Base-by-base conservation (phyloP, 768 basidiomycete genomes). In the Phlegmacium glaucopus region DNA sequence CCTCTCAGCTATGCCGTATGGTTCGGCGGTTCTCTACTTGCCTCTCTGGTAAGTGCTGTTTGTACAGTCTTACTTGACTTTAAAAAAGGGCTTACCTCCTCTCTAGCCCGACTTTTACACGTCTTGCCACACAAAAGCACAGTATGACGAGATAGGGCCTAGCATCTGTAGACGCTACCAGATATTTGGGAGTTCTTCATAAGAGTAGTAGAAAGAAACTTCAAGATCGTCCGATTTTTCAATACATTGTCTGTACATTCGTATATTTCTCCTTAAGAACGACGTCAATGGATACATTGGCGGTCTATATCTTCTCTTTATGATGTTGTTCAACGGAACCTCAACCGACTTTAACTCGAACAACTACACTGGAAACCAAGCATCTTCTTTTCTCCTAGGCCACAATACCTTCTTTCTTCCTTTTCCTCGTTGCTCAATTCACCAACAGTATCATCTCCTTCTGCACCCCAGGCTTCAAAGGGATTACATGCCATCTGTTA, bases 1-100 rank as follows among this genome's bases (percentile, higher is more conserved):
- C 38, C 39, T n/a, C 37, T 42, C 28, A 88, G 87, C 52, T 88
- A 91, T 52, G 96, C 96, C 15, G 96, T 98, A 26, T 99, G 96
- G 96, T 98, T 90, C 59, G 96, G 96, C 59, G 96, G 96, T 22
- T 94, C 90, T 6, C 77, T 98, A 29, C 78, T 98, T 51, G 96
- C 94, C 5, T 94, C 92, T 44, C 76, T 95, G 57, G 92, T 94
- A 54, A 68, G 83, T 74, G 9, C 25, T 29, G 40, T 16, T 5
- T 25, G 17, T 27, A n/a, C n/a, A n/a, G n/a, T n/a, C n/a, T n/a
- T n/a, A 39, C 12, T n/a, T n/a, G n/a, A n/a, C n/a, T n/a, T n/a
- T n/a, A n/a, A n/a, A n/a, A n/a, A 22, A 38, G 26, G 30, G 29
- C 34, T 56, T 25, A 56, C 36, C 16, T 13, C 11, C 3, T 45